phyloP scores from a whole-genome alignment of 1,284 basidiomycete genomes.

The Apiotrichum sp. region DNA sequence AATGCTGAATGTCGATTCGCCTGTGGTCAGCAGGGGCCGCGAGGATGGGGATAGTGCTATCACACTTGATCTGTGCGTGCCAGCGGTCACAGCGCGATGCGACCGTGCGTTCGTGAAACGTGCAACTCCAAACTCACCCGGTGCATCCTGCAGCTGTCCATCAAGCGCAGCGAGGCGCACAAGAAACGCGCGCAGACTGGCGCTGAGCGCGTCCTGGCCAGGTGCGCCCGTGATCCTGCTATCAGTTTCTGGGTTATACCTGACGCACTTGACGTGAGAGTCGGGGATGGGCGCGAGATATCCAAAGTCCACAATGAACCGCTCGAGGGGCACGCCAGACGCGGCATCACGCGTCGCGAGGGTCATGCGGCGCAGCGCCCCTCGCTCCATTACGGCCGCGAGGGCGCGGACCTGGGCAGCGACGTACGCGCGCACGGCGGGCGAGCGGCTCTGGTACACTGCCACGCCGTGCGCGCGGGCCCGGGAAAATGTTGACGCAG shows the following conservation, averaged over 20 bases:
- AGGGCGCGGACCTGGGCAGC: slow-evolving; percentile 70
- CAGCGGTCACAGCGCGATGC: slow-evolving; percentile 22
- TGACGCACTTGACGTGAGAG: no score
- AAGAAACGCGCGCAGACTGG: slow-evolving; percentile 77
- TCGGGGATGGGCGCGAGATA: slow-evolving; percentile 59
- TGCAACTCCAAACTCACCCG: no score
- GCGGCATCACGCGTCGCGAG: slow-evolving; percentile 68
- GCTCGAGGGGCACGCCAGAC: slow-evolving; percentile 53
- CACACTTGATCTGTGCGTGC: no score
- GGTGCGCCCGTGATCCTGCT: slow-evolving; percentile 19
- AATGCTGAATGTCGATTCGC: no score
- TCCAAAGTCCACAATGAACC: slow-evolving; percentile 58
- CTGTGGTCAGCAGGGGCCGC: no score
- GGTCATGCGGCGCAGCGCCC: slow-evolving; percentile 41
- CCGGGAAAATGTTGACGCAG: slow-evolving; percentile 74
- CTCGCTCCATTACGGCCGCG: slow-evolving; percentile 44
- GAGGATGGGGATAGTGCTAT: slow-evolving; percentile 16
- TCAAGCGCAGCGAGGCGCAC: slow-evolving; percentile 77
- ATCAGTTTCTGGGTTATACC: neutral
- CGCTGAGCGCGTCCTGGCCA: slow-evolving; percentile 53
- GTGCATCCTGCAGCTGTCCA: slow-evolving; percentile 58
- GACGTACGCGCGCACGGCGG: slow-evolving; percentile 77
- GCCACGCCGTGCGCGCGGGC: slow-evolving; percentile 82
- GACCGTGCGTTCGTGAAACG: no score
- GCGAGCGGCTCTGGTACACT: slow-evolving; percentile 85